Conservation (phyloP, 1,284 basidiomycete species). For the Ustilago hordei region DNA sequence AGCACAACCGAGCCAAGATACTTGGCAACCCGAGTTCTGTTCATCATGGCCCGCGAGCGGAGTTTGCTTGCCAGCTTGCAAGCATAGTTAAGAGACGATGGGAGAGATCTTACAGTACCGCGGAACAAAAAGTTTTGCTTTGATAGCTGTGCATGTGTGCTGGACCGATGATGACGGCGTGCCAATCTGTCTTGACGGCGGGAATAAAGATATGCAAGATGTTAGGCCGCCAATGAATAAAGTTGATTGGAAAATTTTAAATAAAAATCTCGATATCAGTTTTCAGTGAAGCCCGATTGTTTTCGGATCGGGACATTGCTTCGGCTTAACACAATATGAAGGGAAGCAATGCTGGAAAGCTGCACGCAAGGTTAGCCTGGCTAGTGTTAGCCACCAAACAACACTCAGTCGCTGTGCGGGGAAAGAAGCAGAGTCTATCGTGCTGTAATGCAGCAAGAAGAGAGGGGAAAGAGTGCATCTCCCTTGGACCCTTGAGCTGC, state of each 20-base stretch:
- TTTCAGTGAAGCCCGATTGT: too few species aligned
- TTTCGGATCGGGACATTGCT: too few species aligned
- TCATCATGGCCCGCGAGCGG: background rate
- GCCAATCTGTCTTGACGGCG: background rate
- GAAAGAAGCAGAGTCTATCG: background rate
- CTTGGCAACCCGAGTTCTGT: background rate
- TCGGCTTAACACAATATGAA: too few species aligned
- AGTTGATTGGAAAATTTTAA: too few species aligned
- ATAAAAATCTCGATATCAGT: too few species aligned
- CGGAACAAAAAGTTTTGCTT: background rate
- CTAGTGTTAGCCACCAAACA: too few species aligned
- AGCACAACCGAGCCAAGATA: background rate
- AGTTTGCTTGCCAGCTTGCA: background rate
- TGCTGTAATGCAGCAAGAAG: background rate
- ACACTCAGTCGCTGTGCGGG: background rate
- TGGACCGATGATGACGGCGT: background rate
- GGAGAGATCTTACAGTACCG: background rate
- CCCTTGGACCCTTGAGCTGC: conserved; percentile 16
- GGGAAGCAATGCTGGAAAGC: too few species aligned
- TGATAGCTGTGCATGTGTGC: background rate
- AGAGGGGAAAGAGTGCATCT: conserved; percentile 9
- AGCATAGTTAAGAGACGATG: background rate
- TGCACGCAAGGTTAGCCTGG: too few species aligned
- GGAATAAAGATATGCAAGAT: background rate
- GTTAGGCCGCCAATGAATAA: background rate